Evolutionary conservation across 257 asterid genomes (phyloP).

Genomic region (Mitragyna speciosa): DNA sequence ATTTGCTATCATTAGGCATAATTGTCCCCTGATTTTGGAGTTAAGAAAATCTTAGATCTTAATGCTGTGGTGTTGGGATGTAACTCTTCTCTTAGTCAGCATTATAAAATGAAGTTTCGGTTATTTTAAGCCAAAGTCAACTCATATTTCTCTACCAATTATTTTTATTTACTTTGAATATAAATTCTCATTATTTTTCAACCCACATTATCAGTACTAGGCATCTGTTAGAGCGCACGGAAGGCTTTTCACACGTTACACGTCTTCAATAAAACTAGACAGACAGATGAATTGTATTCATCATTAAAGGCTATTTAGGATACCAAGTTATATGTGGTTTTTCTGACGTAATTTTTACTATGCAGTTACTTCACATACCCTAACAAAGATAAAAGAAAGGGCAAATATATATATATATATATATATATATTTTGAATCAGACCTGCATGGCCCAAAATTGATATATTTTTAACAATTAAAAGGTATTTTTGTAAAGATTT

Average conservation of each 20-base stretch:
- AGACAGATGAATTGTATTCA: neutral
- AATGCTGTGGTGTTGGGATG: conserved; percentile 29
- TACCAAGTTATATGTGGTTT: neutral
- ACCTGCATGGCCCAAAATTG: too few relatives aligned
- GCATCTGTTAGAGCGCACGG: neutral
- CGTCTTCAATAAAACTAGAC: neutral
- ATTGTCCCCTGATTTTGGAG: conserved; percentile 55
- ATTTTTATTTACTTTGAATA: neutral
- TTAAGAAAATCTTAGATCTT: conserved; percentile 39
- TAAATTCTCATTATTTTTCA: neutral
- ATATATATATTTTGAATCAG: too few relatives aligned
- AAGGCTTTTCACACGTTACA: conserved; percentile 8
- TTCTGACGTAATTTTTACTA: too few relatives aligned
- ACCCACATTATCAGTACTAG: neutral
- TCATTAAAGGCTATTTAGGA: neutral
- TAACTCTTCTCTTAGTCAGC: conserved; percentile 28
- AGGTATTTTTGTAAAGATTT: neutral
- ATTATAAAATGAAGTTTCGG: conserved; percentile 13
- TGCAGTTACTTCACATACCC: too few relatives aligned
- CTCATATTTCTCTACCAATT: neutral
- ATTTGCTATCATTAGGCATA: conserved; percentile 14
- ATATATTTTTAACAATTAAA: neutral
- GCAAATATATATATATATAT: too few relatives aligned
- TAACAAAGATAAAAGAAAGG: too few relatives aligned
- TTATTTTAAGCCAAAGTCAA: conserved; percentile 28